These are phyloP conservation scores for Botryotinia globosa DNA, from an alignment of 2,329 filamentous ascomycete genomes.

Conservation along the genomic window DNA sequence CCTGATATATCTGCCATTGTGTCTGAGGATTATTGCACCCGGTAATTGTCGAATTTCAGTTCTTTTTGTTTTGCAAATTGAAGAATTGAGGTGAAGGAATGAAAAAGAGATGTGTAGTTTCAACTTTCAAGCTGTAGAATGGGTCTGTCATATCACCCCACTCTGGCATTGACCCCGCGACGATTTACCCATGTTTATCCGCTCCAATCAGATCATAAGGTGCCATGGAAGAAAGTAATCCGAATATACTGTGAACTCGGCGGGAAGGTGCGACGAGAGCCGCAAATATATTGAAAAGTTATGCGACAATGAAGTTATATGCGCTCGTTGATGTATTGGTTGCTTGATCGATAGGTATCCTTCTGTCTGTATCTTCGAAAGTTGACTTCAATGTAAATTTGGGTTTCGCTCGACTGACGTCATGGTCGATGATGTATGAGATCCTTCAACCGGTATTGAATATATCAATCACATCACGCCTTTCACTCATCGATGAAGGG, in stretches of 20 bases:
- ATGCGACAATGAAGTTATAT: background rate
- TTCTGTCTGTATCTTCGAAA: background rate
- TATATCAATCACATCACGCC: background rate
- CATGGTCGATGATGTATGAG: background rate
- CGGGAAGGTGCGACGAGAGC: background rate
- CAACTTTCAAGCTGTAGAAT: constrained; percentile 7
- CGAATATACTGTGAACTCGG: background rate
- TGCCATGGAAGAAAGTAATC: background rate
- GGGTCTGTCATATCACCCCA: constrained; percentile 21
- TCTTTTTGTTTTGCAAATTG: background rate
- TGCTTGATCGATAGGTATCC: background rate
- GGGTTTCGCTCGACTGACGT: background rate
- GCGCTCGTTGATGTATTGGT: background rate
- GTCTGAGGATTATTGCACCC: background rate
- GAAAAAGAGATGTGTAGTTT: constrained; percentile 2
- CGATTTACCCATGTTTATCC: constrained; percentile 30
- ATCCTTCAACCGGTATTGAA: background rate
- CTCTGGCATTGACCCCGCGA: constrained; percentile 19
- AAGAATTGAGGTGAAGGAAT: background rate
- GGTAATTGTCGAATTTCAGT: background rate
- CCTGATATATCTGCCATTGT: constrained; percentile 25
- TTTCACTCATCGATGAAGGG: background rate
- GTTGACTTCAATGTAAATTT: background rate
- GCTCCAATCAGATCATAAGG: constrained; percentile 28
- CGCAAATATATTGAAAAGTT: background rate